Conservation (phyloP, 164 flowering plant genomes). For the Sedum album region DNA sequence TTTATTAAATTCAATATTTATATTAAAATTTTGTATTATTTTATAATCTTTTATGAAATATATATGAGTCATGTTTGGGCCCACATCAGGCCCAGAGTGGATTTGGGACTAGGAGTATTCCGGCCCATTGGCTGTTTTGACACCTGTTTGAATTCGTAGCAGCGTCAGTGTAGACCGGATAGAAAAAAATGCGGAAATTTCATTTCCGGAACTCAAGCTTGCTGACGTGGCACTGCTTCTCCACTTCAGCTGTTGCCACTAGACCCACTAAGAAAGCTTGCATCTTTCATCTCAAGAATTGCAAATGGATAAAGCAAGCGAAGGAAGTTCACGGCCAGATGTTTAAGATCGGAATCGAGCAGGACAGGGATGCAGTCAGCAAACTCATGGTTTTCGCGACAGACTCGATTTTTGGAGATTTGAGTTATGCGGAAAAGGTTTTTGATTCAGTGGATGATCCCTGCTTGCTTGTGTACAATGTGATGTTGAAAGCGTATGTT, state of each 20-base stretch:
- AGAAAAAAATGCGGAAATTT: neutral
- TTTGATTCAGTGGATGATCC: constrained; percentile 31
- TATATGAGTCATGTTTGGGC: too few relatives aligned
- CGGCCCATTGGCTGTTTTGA: too few relatives aligned
- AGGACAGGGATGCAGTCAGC: constrained; percentile 29
- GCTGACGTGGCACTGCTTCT: neutral
- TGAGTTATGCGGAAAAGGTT: constrained; percentile 39
- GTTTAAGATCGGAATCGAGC: constrained; percentile 37
- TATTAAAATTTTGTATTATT: neutral
- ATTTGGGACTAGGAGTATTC: neutral
- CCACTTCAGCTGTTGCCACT: constrained; percentile 5
- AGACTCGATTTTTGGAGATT: constrained; percentile 29
- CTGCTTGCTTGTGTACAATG: constrained; percentile 42
- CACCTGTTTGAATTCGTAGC: too few relatives aligned
- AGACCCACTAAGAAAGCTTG: constrained; percentile 30
- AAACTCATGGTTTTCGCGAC: constrained; percentile 51
- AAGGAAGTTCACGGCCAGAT: constrained; percentile 50
- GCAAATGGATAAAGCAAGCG: constrained; percentile 46
- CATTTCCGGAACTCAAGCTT: neutral
- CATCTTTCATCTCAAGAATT: constrained; percentile 32
- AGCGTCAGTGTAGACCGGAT: too few relatives aligned
- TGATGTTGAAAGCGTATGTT: constrained; percentile 48
- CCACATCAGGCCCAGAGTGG: too few relatives aligned
- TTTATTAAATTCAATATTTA: neutral
- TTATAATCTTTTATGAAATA: too few relatives aligned